Conservation (phyloP, 2,329 filamentous ascomycete genomes). For the Xylaria arbuscula region DNA sequence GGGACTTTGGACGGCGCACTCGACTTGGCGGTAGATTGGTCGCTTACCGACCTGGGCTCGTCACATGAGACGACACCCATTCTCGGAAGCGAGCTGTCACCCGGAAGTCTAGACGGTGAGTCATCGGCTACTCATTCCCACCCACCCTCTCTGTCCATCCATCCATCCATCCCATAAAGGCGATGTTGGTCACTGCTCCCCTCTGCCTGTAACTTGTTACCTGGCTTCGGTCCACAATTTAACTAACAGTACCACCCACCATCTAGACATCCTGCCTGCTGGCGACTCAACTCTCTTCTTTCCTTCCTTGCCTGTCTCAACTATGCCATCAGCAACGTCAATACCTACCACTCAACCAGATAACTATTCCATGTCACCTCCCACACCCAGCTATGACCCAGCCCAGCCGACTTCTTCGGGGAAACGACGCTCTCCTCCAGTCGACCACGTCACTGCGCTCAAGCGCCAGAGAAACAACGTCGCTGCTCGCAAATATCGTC, state of each 20-base stretch:
- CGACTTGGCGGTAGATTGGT: constrained; percentile 42
- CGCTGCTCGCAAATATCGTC: constrained; percentile 77
- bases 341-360: constrained; percentile 30
- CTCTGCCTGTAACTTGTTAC: constrained; percentile 12
- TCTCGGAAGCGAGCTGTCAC: constrained; percentile 41
- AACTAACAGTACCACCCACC: constrained; percentile 26
- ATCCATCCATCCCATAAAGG: not conserved
- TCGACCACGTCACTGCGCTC: constrained; percentile 51
- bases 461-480: constrained; percentile 77
- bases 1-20: constrained; percentile 27
- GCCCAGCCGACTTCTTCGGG: constrained; percentile 44
- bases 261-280: constrained; percentile 41
- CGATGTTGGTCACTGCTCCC: not conserved
- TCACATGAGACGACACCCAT: constrained; percentile 41
- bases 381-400: constrained; percentile 38
- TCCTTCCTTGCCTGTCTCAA: constrained; percentile 36
- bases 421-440: constrained; percentile 45
- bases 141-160: not conserved
- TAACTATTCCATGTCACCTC: constrained; percentile 36
- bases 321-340: constrained; percentile 35
- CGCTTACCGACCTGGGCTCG: constrained; percentile 42
- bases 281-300: constrained; percentile 44
- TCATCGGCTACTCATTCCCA: constrained; percentile 10
- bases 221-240: constrained; percentile 8
- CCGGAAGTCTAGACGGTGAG: constrained; percentile 45